Evolutionary conservation across 169 alveolate genomes (phyloP).

Genomic region (Cryptosporidium meleagridis): DNA sequence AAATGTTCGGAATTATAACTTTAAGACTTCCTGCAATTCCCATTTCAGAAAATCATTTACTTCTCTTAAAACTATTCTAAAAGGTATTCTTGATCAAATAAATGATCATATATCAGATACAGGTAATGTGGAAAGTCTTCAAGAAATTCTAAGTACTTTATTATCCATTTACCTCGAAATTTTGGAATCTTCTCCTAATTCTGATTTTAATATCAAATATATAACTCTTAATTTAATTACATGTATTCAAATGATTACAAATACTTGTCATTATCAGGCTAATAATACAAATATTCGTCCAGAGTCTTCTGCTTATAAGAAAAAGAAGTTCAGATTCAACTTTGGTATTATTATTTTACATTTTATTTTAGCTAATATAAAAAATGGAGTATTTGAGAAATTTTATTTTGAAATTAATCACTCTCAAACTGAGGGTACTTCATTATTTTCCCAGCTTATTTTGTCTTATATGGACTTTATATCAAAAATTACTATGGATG

Average conservation of each 20-base stretch:
- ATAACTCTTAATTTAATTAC: neutral
- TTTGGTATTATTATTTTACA: neutral
- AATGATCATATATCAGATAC: neutral
- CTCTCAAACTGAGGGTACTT: neutral
- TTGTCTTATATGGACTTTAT: neutral
- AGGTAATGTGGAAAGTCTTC: neutral
- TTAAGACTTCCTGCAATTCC: neutral
- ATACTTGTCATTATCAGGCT: neutral
- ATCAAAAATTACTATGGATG: neutral
- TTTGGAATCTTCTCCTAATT: neutral
- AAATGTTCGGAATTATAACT: neutral
- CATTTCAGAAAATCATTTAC: conserved; percentile 18
- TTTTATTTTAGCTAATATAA: neutral
- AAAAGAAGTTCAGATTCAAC: neutral
- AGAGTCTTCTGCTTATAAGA: neutral
- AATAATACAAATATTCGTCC: neutral
- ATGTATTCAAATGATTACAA: neutral
- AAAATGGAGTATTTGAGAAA: neutral
- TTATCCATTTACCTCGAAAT: neutral
- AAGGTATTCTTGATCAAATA: neutral
- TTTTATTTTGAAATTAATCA: neutral
- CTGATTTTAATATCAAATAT: neutral
- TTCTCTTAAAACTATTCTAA: neutral
- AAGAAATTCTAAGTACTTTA: neutral
- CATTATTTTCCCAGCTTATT: neutral